Evolutionary conservation across 2,329 filamentous ascomycete genomes (phyloP).

Genomic region (Diaporthe ampelina): DNA sequence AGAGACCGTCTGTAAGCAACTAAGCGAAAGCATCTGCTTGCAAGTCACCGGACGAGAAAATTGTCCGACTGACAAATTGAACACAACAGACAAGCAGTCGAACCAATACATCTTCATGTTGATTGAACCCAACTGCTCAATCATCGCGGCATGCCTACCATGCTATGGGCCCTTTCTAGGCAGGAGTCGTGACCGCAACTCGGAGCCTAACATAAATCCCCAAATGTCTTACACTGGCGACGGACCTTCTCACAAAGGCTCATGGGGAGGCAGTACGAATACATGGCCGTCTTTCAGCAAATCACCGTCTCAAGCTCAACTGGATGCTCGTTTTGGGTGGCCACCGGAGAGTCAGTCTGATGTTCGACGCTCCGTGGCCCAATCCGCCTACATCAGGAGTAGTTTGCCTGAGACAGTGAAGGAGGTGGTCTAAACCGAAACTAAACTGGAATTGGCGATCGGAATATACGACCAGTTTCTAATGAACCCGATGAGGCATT

Average conservation of each 20-base stretch:
- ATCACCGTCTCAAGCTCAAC: background rate
- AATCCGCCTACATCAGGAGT: too few species aligned
- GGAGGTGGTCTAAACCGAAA: too few species aligned
- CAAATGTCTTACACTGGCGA: background rate
- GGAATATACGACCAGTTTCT: too few species aligned
- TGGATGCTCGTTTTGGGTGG: background rate
- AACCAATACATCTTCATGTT: slow-evolving; percentile 12
- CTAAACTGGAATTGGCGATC: too few species aligned
- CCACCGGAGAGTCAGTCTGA: background rate
- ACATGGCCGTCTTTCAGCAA: background rate
- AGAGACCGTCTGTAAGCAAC: background rate
- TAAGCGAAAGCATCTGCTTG: too few species aligned
- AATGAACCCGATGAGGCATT: too few species aligned
- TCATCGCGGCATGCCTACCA: slow-evolving; percentile 26
- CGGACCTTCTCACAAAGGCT: background rate
- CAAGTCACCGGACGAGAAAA: too few species aligned
- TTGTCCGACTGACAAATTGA: background rate
- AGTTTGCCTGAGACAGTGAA: too few species aligned
- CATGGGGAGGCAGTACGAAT: background rate
- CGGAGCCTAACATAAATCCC: background rate
- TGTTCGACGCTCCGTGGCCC: background rate
- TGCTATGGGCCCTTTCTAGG: slow-evolving; percentile 5
- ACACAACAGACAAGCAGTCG: background rate
- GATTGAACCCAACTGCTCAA: slow-evolving; percentile 22
- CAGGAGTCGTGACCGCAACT: background rate